Evolutionary conservation across 176 grass and related monocot species (phyloP), one percentile per base, ranked within the genome.

Genomic region (Aegilops bicornis): DNA sequence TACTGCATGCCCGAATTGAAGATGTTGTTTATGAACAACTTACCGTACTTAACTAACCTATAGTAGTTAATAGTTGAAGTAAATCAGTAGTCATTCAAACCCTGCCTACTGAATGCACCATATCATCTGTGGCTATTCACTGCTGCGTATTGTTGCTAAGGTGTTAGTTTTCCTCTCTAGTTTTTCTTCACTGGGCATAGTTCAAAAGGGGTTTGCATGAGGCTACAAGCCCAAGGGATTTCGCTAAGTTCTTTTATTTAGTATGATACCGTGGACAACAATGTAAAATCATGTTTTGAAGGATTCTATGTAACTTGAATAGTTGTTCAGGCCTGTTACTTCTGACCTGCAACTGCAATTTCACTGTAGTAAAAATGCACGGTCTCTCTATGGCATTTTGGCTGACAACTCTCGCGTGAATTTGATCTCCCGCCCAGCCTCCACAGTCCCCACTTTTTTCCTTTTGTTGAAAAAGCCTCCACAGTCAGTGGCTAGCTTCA

Each of bases 91-190:
- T 74, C 17, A 24, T 60, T 74, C 80, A 45, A 84, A 62, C 22
- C 84, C 63, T 59, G 23, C 33, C 64, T 5, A 69, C 11, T 2
- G 40, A 64, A 67, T 37, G 15, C 22, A 56, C 22, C 32, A 27
- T 54, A 13, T 77, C 40, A 77, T 24, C 37, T 84, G n/a, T 76
- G 42, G 22, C 10, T 76, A 22, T 73, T 73, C 0, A 4, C 52
- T 83, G 50, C 47, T 37, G 20, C 19, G 25, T 19, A 82, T 83
- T 72, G 66, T 83, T 72, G 13, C 31, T 40, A 59, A 59, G n/a
- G 22, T 20, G 27, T 72, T 59, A 72, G 33, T 59, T 71, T 31
- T 25, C 13, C 2, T 59, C 20, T 71, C 0, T 71, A 70, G 47
- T 39, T 20, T 20, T 81, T 54, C 43, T 3, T 69, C 10, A 17